phyloP scores from a whole-genome alignment of 345 rosid species.

The Salix udensis region DNA sequence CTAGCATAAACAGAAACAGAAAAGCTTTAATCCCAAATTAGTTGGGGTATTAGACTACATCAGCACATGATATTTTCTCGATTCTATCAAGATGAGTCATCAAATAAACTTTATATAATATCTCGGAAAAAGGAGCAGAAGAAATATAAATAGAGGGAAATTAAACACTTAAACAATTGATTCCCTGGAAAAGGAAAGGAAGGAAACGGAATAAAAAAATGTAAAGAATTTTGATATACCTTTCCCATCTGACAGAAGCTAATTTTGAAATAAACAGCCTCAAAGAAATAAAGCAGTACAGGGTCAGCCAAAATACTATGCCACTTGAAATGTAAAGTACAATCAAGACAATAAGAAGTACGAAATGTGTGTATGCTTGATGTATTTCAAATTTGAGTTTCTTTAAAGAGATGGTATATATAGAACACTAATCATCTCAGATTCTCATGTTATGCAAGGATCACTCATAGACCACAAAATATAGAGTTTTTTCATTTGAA shows the following conservation, averaged over 20 bases:
- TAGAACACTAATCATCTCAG: background rate
- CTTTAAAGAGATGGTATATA: background rate
- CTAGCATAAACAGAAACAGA: conserved; percentile 31
- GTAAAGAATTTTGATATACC: background rate
- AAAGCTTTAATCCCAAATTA: background rate
- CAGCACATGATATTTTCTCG: conserved; percentile 7
- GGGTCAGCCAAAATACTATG: background rate
- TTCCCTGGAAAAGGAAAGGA: background rate
- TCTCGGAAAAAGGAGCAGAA: background rate
- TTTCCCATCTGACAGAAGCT: too few relatives aligned
- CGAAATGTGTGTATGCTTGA: background rate
- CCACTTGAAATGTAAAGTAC: background rate
- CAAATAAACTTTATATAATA: background rate
- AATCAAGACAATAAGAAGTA: background rate
- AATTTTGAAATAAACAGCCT: background rate
- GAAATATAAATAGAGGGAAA: background rate
- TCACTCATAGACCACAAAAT: background rate
- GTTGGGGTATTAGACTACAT: conserved; percentile 18
- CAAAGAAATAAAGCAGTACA: background rate
- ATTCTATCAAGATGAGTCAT: background rate
- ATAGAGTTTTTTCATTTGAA: too few relatives aligned
- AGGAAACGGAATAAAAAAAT: background rate
- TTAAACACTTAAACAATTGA: background rate
- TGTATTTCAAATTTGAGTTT: background rate
- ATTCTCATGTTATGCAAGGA: background rate